These are phyloP conservation scores for Pelargonium exstipulatum DNA, from an alignment of 441 rosid genomes.

Conservation along the genomic window DNA sequence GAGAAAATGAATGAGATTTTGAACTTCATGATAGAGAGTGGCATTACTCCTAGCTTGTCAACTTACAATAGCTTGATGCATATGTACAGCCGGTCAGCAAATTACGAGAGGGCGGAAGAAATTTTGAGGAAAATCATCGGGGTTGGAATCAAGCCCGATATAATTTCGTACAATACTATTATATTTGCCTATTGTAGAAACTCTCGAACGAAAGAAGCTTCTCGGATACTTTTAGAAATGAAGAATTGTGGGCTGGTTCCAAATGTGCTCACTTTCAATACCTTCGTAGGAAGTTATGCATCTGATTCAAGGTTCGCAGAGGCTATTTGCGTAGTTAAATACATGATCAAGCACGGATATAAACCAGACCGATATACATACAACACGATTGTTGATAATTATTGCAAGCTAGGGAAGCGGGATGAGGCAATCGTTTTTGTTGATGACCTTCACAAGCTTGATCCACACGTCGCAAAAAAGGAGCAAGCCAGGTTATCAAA, in stretches of 20 bases:
- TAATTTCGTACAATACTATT: conserved; percentile 79
- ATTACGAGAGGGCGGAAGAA: conserved; percentile 62
- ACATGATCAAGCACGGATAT: conserved; percentile 71
- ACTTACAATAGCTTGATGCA: conserved; percentile 91
- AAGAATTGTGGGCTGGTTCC: conserved; percentile 56
- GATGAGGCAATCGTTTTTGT: conserved; percentile 61
- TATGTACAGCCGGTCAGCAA: conserved; percentile 70
- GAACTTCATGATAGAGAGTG: conserved; percentile 67
- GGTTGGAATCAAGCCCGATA: conserved; percentile 72
- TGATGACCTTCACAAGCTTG: conserved; percentile 50
- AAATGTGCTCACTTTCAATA: conserved; percentile 77
- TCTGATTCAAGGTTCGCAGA: conserved; percentile 80
- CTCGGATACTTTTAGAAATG: conserved; percentile 66
- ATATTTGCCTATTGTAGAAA: conserved; percentile 81
- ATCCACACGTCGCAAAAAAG: conserved; percentile 47
- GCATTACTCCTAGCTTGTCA: conserved; percentile 63
- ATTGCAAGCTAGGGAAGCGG: conserved; percentile 54
- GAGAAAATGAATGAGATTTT: conserved; percentile 59
- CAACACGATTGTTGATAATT: conserved; percentile 76
- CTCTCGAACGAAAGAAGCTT: conserved; percentile 83
- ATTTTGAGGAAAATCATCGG: conserved; percentile 53
- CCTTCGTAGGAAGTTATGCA: conserved; percentile 73
- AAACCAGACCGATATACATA: conserved; percentile 70
- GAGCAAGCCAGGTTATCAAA: conserved; percentile 48
- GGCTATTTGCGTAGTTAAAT: conserved; percentile 57